These are phyloP conservation scores for Betula pendula DNA, from an alignment of 306 rosid genomes.

Conservation along the genomic window DNA sequence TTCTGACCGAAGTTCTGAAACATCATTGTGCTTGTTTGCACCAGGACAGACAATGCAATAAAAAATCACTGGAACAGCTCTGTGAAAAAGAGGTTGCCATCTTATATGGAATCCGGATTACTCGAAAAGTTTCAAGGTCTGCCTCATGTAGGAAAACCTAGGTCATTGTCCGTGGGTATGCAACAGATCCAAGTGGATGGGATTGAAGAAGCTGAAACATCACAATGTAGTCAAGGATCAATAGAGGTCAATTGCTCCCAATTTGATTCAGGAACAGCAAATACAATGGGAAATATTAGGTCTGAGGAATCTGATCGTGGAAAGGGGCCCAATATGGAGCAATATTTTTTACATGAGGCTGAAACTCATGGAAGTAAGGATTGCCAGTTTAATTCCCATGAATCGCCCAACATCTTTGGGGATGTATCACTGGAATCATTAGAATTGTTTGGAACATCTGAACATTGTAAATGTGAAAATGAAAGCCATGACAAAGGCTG, in stretches of 20 bases:
- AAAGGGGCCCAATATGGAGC: slow-evolving; percentile 52
- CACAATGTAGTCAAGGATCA: slow-evolving; percentile 89
- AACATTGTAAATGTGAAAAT: slow-evolving; percentile 41
- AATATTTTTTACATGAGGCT: slow-evolving; percentile 52
- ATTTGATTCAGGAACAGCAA: slow-evolving; percentile 42
- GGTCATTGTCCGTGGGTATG: slow-evolving; percentile 60
- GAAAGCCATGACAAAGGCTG: slow-evolving; percentile 41
- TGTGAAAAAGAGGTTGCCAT: slow-evolving; percentile 91
- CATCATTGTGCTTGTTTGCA: slow-evolving; percentile 37
- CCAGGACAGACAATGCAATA: slow-evolving; percentile 99
- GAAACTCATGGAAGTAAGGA: slow-evolving; percentile 44
- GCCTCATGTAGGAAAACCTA: slow-evolving; percentile 57
- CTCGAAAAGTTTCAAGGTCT: slow-evolving; percentile 60
- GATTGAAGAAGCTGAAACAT: slow-evolving; percentile 67
- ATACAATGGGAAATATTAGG: slow-evolving; percentile 45
- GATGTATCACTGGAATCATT: slow-evolving; percentile 54
- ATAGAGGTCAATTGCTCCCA: slow-evolving; percentile 43
- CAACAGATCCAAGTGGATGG: slow-evolving; percentile 53
- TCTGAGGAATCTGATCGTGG: slow-evolving; percentile 48
- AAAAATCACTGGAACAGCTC: slow-evolving; percentile 99
- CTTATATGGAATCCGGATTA: slow-evolving; percentile 89
- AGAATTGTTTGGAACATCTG: slow-evolving; percentile 42
- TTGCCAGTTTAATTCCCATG: slow-evolving; percentile 48
- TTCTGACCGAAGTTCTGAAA: slow-evolving; percentile 8
- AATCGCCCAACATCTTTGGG: slow-evolving; percentile 44